Percentiles rank a stretch among this genome's conserved stretches.
These are phyloP conservation scores for Misopates orontium DNA, from an alignment of 257 asterid species.

Conservation along the genomic window DNA sequence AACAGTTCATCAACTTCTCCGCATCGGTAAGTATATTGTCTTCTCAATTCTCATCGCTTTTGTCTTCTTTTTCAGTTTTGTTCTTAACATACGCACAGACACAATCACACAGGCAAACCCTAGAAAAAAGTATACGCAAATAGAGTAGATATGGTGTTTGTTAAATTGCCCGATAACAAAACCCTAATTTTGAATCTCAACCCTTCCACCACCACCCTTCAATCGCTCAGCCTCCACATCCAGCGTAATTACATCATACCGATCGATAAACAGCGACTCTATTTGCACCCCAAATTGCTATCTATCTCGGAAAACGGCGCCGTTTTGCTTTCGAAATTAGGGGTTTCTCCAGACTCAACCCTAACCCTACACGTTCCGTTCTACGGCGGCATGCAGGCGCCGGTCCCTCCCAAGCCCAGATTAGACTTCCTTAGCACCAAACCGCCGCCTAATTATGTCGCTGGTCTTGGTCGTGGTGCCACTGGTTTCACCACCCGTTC, in stretches of 20 bases:
- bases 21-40: too few relatives aligned
- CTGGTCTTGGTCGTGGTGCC: slow-evolving; percentile 96
- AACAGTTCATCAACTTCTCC: too few relatives aligned
- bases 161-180: slow-evolving; percentile 49
- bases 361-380: slow-evolving; percentile 58
- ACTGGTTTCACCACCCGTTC: slow-evolving; percentile 95
- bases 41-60: too few relatives aligned
- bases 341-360: slow-evolving; percentile 54
- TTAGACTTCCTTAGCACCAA: slow-evolving; percentile 60
- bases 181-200: slow-evolving; percentile 58
- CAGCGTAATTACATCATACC: slow-evolving; percentile 45
- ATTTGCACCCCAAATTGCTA: slow-evolving; percentile 49
- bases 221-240: slow-evolving; percentile 42
- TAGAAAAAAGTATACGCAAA: too few relatives aligned
- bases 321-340: slow-evolving; percentile 41
- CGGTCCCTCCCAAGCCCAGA: slow-evolving; percentile 50
- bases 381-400: slow-evolving; percentile 74
- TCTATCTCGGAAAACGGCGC: slow-evolving; percentile 35
- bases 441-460: slow-evolving; percentile 83
- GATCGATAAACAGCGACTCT: slow-evolving; percentile 54
- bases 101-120: too few relatives aligned
- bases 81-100: not conserved
- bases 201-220: slow-evolving; percentile 50
- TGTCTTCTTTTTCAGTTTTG: not conserved
- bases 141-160: slow-evolving; percentile 80